These are phyloP conservation scores for Mycena epipterygia DNA, from an alignment of 768 basidiomycete species.

Conservation along the genomic window DNA sequence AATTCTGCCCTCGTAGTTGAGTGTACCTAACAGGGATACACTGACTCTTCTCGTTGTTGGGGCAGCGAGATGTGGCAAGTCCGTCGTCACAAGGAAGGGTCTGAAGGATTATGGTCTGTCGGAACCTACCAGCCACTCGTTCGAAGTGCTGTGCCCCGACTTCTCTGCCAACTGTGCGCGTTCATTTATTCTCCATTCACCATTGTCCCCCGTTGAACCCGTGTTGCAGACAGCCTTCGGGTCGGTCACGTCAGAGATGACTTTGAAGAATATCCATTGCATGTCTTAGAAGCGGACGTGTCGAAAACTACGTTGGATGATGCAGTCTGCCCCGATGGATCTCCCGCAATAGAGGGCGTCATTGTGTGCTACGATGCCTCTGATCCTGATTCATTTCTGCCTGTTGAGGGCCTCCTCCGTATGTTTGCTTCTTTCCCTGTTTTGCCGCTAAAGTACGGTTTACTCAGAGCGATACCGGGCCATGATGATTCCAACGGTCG, in stretches of 20 bases:
- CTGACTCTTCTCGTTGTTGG: conserved; percentile 87
- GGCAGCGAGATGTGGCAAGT: conserved; percentile 85
- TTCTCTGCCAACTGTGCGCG: conserved; percentile 58
- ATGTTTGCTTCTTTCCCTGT: conserved; percentile 49
- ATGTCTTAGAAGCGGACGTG: conserved; percentile 70
- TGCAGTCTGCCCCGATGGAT: conserved; percentile 63
- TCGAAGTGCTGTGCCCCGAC: conserved; percentile 43
- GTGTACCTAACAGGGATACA: conserved; percentile 36
- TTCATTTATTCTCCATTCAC: conserved; percentile 10
- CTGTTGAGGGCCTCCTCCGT: conserved; percentile 81
- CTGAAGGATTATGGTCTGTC: conserved; percentile 72
- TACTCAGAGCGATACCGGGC: conserved; percentile 68
- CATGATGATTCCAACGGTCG: conserved; percentile 74
- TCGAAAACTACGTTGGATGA: conserved; percentile 43
- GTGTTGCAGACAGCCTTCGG: conserved; percentile 52
- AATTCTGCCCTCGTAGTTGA: conserved; percentile 25
- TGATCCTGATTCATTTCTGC: conserved; percentile 70
- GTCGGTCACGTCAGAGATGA: conserved; percentile 48
- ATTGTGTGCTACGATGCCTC: conserved; percentile 91
- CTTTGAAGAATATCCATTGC: conserved; percentile 58
- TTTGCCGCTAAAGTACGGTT: conserved; percentile 19
- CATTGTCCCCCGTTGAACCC: conserved; percentile 38
- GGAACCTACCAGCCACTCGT: conserved; percentile 54
- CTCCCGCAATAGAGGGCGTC: conserved; percentile 79
- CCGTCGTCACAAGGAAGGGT: conserved; percentile 83